These are phyloP conservation scores for Fusarium pseudocircinatum DNA, from an alignment of 2,329 filamentous ascomycete genomes.

Conservation along the genomic window DNA sequence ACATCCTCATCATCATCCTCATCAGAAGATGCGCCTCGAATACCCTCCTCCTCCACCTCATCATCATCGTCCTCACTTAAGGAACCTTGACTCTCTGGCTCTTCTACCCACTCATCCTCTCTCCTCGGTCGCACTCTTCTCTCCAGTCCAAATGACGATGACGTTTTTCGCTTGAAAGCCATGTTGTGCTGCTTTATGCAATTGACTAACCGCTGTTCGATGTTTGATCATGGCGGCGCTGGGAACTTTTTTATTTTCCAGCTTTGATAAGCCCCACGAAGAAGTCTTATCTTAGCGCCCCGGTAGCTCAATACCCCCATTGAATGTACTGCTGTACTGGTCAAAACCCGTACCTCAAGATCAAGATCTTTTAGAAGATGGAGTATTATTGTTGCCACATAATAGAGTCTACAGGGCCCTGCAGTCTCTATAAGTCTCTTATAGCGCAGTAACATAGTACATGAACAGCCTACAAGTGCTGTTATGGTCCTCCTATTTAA, in stretches of 20 bases:
- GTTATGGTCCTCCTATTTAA: not conserved
- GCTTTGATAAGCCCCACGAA: constrained; percentile 31
- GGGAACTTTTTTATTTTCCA: constrained; percentile 28
- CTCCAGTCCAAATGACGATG: constrained; percentile 48
- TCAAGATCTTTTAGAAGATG: not conserved
- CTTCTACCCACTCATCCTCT: constrained; percentile 56
- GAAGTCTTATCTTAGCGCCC: constrained; percentile 26
- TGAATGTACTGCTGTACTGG: not conserved
- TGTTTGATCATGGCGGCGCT: not conserved
- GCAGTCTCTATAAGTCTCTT: too few relatives aligned
- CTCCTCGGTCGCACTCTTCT: constrained; percentile 56
- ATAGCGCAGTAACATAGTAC: not conserved
- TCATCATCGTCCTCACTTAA: constrained; percentile 42
- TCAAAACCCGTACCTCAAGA: not conserved
- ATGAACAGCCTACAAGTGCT: not conserved
- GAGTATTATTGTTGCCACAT: not conserved
- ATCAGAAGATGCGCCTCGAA: constrained; percentile 28
- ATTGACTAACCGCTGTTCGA: not conserved
- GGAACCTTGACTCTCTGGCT: constrained; percentile 48
- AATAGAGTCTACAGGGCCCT: not conserved
- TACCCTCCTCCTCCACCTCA: constrained; percentile 44
- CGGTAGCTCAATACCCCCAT: constrained; percentile 19
- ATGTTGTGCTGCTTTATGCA: constrained; percentile 37
- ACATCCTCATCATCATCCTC: constrained; percentile 44
- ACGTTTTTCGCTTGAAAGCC: constrained; percentile 54